These are phyloP conservation scores for Fusarium brachygibbosum DNA, from an alignment of 2,329 filamentous ascomycete species.

Conservation along the genomic window DNA sequence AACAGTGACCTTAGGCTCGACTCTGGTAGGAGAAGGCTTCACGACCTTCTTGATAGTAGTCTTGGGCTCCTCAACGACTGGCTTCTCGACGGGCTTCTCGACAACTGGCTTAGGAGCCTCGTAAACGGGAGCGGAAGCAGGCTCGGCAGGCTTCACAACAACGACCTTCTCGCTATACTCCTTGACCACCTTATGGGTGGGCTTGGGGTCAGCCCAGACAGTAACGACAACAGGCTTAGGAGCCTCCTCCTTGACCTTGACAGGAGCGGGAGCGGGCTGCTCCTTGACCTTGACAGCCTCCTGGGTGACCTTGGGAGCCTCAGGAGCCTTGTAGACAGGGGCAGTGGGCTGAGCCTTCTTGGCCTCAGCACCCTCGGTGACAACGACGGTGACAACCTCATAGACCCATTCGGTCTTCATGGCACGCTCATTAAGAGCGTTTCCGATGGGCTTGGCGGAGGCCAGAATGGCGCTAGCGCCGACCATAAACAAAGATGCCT, in stretches of 20 bases:
- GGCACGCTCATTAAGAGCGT: conserved; percentile 56
- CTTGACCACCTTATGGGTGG: conserved; percentile 5
- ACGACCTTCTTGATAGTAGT: conserved; percentile 25
- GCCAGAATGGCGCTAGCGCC: conserved; percentile 62
- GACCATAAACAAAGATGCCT: conserved; percentile 62
- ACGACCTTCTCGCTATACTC: conserved; percentile 5
- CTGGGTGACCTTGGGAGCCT: conserved; percentile 18
- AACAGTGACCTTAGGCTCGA: conserved; percentile 20
- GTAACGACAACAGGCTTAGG: conserved; percentile 34
- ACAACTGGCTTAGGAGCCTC: conserved; percentile 16
- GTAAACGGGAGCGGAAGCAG: conserved; percentile 21
- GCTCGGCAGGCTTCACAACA: conserved; percentile 11
- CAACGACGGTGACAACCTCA: conserved; percentile 61
- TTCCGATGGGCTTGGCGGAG: conserved; percentile 57
- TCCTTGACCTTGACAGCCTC: conserved; percentile 27
- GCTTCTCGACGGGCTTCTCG: conserved; percentile 9
- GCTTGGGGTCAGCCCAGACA: conserved; percentile 13
- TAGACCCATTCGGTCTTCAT: conserved; percentile 58
- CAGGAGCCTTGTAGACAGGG: conserved; percentile 6
- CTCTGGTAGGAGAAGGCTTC: conserved; percentile 23
- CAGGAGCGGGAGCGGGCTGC: conserved; percentile 14
- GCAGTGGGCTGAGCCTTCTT: conserved; percentile 25
- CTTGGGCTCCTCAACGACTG: conserved; percentile 26
- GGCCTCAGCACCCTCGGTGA: conserved; percentile 53
- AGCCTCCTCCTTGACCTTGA: conserved; percentile 21